Percentiles rank a stretch among this genome's conserved stretches.
Evolutionary conservation across 2,329 filamentous ascomycete species (phyloP).

Genomic region (Verticillium zaregamsianum): DNA sequence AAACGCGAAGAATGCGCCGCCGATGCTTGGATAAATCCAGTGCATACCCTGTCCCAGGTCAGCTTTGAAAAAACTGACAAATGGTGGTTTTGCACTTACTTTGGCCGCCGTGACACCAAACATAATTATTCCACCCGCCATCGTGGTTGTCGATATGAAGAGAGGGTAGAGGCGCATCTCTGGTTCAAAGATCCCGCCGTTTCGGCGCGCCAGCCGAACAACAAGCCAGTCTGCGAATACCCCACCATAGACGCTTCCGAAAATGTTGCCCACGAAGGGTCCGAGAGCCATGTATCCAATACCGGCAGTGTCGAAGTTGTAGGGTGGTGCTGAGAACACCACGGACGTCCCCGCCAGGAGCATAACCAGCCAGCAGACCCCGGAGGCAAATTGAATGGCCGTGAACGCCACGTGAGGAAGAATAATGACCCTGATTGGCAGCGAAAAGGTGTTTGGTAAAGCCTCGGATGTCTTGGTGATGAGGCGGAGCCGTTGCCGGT

Average conservation of each 20-base stretch:
- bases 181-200: conserved; percentile 36
- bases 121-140: conserved; percentile 28
- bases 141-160: conserved; percentile 19
- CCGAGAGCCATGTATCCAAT: conserved; percentile 21
- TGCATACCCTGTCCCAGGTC: conserved; percentile 23
- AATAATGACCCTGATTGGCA: conserved; percentile 7
- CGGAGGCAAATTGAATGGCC: conserved; percentile 32
- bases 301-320: conserved; percentile 19
- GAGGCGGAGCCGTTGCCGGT: conserved; percentile 17
- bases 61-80: background rate
- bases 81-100: conserved; percentile 16
- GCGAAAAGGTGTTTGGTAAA: conserved; percentile 10
- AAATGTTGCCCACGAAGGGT: conserved; percentile 30
- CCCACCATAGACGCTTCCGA: conserved; percentile 30
- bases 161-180: conserved; percentile 47
- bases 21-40: conserved; percentile 32
- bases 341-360: conserved; percentile 23
- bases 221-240: conserved; percentile 42
- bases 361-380: conserved; percentile 31
- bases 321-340: conserved; percentile 25
- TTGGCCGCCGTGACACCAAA: conserved; percentile 26
- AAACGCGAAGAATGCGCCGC: conserved; percentile 29
- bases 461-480: conserved; percentile 13
- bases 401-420: conserved; percentile 31
- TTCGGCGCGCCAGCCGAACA: conserved; percentile 36